These are phyloP conservation scores for Kalanchoe fedtschenkoi DNA, from an alignment of 164 flowering plant genomes.

Conservation along the genomic window DNA sequence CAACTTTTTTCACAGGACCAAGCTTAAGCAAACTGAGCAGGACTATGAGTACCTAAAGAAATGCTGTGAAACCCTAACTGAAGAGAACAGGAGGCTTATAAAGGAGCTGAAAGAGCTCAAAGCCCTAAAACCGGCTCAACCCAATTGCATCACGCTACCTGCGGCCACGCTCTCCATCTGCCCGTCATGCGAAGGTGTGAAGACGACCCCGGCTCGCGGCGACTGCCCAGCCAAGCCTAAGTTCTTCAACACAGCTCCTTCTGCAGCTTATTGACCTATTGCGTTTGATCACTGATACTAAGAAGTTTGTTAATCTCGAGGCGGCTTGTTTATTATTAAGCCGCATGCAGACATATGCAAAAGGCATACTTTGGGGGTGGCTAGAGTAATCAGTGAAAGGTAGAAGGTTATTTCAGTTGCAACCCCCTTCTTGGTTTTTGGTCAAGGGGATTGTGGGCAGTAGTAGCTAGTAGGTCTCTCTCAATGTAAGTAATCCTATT, in stretches of 20 bases:
- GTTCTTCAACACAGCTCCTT: conserved; percentile 22
- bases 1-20: conserved; percentile 55
- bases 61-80: conserved; percentile 64
- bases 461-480: neutral
- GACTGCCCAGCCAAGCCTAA: conserved; percentile 25
- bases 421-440: conserved; percentile 5
- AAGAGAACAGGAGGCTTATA: conserved; percentile 64
- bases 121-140: conserved; percentile 57
- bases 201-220: conserved; percentile 1
- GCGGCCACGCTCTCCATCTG: conserved; percentile 81
- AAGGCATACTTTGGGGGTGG: neutral
- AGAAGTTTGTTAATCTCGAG: too few relatives aligned
- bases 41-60: conserved; percentile 81
- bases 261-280: too few relatives aligned
- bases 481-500: neutral
- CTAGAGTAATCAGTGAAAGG: neutral
- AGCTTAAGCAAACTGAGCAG: conserved; percentile 86
- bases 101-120: conserved; percentile 77
- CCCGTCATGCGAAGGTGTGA: conserved; percentile 56
- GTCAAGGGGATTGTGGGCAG: neutral
- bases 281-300: too few relatives aligned
- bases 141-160: conserved; percentile 65
- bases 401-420: neutral
- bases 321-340: too few relatives aligned
- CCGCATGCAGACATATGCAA: too few relatives aligned